These are phyloP conservation scores for Penicillium parvum DNA, from an alignment of 495 filamentous ascomycete genomes.

Conservation along the genomic window DNA sequence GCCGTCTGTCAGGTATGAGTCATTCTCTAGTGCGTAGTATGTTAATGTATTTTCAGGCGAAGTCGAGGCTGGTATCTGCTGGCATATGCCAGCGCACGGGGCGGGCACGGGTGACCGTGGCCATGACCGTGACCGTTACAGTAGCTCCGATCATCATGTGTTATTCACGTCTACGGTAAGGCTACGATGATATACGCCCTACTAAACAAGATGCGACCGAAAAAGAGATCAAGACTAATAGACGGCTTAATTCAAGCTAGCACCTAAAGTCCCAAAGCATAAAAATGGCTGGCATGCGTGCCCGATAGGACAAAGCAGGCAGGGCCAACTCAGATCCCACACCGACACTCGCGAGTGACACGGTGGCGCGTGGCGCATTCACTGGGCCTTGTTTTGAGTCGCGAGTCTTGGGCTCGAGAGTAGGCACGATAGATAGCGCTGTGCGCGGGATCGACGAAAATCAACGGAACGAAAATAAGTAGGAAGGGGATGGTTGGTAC, in stretches of 20 bases:
- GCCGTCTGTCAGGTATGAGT: no score
- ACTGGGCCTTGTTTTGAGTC: no score
- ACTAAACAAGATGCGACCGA: not conserved
- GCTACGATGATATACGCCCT: not conserved
- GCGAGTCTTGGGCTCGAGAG: no score
- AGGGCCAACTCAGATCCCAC: slow-evolving; percentile 10
- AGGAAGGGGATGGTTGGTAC: slow-evolving; percentile 18
- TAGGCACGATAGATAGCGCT: slow-evolving; percentile 15
- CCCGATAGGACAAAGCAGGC: not conserved
- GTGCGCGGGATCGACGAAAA: slow-evolving; percentile 14
- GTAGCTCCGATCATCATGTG: no score
- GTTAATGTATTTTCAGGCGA: no score
- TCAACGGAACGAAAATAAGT: slow-evolving; percentile 19
- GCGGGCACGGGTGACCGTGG: slow-evolving; percentile 7
- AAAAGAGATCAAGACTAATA: slow-evolving; percentile 2
- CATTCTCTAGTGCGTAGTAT: no score
- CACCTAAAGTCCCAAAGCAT: no score
- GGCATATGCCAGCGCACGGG: slow-evolving; percentile 1
- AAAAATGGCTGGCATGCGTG: no score
- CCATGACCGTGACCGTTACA: no score
- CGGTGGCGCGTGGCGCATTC: not conserved
- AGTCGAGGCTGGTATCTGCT: not conserved
- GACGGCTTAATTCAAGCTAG: not conserved
- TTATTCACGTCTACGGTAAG: no score
- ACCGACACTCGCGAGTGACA: slow-evolving; percentile 13